A percentile compares a stretch with the other conserved stretches of the same genome.
These are phyloP conservation scores for Phoenix dactylifera DNA, from an alignment of 176 grass and related monocot species.

Conservation along the genomic window DNA sequence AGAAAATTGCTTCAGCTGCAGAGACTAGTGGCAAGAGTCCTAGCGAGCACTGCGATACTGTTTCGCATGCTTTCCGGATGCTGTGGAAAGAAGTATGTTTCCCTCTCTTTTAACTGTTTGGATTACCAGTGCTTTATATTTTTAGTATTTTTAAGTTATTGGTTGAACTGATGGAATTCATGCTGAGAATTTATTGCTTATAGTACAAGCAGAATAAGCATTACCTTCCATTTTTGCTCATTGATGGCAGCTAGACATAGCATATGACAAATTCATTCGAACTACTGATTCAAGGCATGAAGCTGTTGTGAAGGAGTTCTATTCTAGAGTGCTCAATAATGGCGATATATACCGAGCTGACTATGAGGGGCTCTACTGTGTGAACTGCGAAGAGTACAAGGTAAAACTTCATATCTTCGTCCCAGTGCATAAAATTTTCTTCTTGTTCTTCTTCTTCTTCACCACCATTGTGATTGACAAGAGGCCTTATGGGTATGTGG, in stretches of 20 bases:
- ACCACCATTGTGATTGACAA: too few relatives aligned
- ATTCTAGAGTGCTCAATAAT: slow-evolving; percentile 69
- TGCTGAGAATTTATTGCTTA: too few relatives aligned
- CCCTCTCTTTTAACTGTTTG: neutral
- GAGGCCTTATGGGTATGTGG: too few relatives aligned
- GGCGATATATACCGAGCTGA: slow-evolving; percentile 93
- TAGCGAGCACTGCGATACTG: slow-evolving; percentile 68
- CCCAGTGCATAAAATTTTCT: too few relatives aligned
- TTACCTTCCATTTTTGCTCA: slow-evolving; percentile 19
- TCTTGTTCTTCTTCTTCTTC: too few relatives aligned
- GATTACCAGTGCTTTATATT: too few relatives aligned
- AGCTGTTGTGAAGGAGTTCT: slow-evolving; percentile 82
- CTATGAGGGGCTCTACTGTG: slow-evolving; percentile 88
- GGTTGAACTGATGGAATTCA: too few relatives aligned
- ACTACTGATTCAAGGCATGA: slow-evolving; percentile 80
- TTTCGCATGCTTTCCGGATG: slow-evolving; percentile 61
- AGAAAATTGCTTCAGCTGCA: slow-evolving; percentile 82
- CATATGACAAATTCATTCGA: slow-evolving; percentile 83
- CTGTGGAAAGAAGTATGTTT: slow-evolving; percentile 73
- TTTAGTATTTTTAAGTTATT: too few relatives aligned
- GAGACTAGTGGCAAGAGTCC: slow-evolving; percentile 61
- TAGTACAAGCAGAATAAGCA: too few relatives aligned
- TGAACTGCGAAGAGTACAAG: slow-evolving; percentile 97
- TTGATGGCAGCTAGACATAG: slow-evolving; percentile 63
- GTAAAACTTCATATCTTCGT: slow-evolving; percentile 29